phyloP scores from a whole-genome alignment of 805 yeast genomes.

The Candida tammaniensis region DNA sequence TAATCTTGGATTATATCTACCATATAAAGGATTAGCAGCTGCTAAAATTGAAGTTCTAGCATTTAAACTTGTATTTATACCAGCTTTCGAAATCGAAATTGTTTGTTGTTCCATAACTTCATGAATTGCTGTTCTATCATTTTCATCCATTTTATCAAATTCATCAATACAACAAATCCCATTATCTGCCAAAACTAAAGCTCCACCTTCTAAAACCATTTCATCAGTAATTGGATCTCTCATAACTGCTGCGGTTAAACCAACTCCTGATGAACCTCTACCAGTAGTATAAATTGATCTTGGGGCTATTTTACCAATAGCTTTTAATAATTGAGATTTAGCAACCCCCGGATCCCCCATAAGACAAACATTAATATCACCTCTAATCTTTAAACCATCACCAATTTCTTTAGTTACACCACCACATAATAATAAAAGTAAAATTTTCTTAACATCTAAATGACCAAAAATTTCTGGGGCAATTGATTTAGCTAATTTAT shows the following conservation, averaged over 20 bases:
- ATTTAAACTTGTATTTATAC: conserved; percentile 91
- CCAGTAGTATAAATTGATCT: conserved; percentile 98
- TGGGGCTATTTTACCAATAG: conserved; percentile 90
- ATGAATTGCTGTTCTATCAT: conserved; percentile 95
- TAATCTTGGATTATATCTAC: conserved; percentile 85
- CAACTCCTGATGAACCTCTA: conserved; percentile 98
- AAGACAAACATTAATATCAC: conserved; percentile 90
- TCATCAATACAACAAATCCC: conserved; percentile 99
- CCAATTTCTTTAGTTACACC: conserved; percentile 94
- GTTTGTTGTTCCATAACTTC: conserved; percentile 99
- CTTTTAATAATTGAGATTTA: conserved; percentile 90
- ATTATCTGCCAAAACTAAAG: conserved; percentile 92
- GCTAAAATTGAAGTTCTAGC: conserved; percentile 95
- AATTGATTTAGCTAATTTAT: conserved; percentile 77
- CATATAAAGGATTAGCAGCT: conserved; percentile 97
- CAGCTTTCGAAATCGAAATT: conserved; percentile 95
- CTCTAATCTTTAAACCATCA: conserved; percentile 96
- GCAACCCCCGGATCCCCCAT: conserved; percentile 99
- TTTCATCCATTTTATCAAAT: conserved; percentile 97
- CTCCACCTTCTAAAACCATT: conserved; percentile 98
- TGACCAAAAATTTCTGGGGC: conserved; percentile 99
- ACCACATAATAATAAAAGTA: conserved; percentile 80
- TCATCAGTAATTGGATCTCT: conserved; percentile 99
- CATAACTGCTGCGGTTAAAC: conserved; percentile 98
- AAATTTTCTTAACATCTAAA: conserved; percentile 86